phyloP scores from a whole-genome alignment of 768 basidiomycete genomes.

The Naematelia aurantialba region DNA sequence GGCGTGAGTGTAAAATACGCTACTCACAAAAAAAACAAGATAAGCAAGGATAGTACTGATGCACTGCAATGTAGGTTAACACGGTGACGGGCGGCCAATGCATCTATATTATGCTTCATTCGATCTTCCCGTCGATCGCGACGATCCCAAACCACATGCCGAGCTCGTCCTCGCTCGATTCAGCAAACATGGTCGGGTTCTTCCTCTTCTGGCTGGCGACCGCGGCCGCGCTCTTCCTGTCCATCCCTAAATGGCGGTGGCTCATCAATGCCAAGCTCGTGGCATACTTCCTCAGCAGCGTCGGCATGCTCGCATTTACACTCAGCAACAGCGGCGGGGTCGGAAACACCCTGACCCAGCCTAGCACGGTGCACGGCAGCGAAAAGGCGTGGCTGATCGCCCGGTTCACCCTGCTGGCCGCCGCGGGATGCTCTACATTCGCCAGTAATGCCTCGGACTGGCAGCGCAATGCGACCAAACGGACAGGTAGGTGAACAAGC shows the following conservation, averaged over 20 bases:
- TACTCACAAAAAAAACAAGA: no score
- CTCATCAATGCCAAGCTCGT: slow-evolving; percentile 30
- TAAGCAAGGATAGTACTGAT: no score
- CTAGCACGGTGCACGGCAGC: slow-evolving; percentile 17
- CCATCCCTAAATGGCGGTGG: slow-evolving; percentile 28
- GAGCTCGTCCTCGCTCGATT: slow-evolving; percentile 11
- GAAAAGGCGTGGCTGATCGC: slow-evolving; percentile 32
- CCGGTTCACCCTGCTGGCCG: slow-evolving; percentile 28
- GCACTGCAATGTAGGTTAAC: no score
- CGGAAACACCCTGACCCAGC: slow-evolving; percentile 18
- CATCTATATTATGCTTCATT: slow-evolving; percentile 33
- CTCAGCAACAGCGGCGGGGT: slow-evolving; percentile 19
- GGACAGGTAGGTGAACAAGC: slow-evolving; percentile 14
- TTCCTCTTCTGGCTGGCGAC: slow-evolving; percentile 27
- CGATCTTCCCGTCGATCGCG: slow-evolving; percentile 35
- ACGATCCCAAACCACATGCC: slow-evolving; percentile 28
- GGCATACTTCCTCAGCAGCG: slow-evolving; percentile 21
- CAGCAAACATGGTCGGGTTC: slow-evolving; percentile 27
- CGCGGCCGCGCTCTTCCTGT: slow-evolving; percentile 9
- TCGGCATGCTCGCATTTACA: slow-evolving; percentile 31
- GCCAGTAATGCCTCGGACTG: slow-evolving; percentile 40
- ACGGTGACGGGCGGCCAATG: slow-evolving; percentile 33
- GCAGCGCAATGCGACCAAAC: slow-evolving; percentile 31
- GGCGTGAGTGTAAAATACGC: no score
- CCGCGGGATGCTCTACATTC: slow-evolving; percentile 39